Evolutionary conservation across 2,329 filamentous ascomycete species (phyloP), one percentile per base, ranked within the genome.

Genomic region (Tolypocladium tropicale): DNA sequence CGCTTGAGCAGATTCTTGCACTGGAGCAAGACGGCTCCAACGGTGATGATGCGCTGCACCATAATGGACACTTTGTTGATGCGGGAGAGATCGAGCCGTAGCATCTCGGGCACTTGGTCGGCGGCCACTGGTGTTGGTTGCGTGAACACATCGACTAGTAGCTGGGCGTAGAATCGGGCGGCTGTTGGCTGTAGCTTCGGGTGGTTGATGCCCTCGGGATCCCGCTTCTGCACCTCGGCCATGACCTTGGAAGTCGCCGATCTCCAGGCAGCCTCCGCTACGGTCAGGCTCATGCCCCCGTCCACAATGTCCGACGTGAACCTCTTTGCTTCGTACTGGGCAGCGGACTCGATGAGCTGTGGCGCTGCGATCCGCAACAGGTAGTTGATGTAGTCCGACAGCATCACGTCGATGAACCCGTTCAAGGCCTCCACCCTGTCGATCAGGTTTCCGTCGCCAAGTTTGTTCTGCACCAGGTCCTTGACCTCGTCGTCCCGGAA

Each of bases 1-100:
- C 89, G 83, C 71, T 91, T 92, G 34, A 94, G 79, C 9, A 93
- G 76, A 62, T 91, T 93, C 74, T 94, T 94, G 69, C 86, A 87
- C 53, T 90, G 90, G 16, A 93, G 74, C 32, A 92, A 74, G 52
- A 93, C 86, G 0, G 88, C 86, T 1, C 86, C 88, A 4, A 87
- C 81, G 1, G 87, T 88, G 25, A 89, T 81, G 62, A 93, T 85
- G 49, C 83, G 80, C 50, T 72, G 71, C 0, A 73, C 64, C 61
- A 63, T 70, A 23, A 60, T 65, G 0, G 73, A 75, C 11, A 75
- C 65, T 36, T 71, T 61, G 39, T 63, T 70, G 46, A 90, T 80
- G 18, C 89, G 86, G 54, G 78, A 79, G 43, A 76, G 68, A 62
- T 94, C 89, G 1, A 93, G 79, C 16, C 77, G 76, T 23, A 94